A percentile compares a stretch with the other conserved stretches of the same genome.
Evolutionary conservation across 148 eudicot species (phyloP).

Genomic region (Rhododendron ovatum): DNA sequence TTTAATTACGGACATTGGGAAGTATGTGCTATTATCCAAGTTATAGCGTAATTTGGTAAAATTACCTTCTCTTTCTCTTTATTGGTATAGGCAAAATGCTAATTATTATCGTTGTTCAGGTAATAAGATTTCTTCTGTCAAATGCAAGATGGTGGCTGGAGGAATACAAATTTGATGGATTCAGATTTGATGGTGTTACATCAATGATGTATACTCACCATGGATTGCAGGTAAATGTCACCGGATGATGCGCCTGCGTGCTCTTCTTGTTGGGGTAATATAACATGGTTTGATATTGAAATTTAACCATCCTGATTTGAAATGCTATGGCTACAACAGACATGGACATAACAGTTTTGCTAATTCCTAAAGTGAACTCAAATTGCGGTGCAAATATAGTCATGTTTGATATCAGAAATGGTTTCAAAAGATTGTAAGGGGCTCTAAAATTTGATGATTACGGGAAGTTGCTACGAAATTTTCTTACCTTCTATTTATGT

Average conservation of each 20-base stretch:
- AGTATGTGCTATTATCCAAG: conserved; percentile 36
- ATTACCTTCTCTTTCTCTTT: too few relatives aligned
- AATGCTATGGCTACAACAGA: background rate
- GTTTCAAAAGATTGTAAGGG: background rate
- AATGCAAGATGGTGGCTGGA: conserved; percentile 99
- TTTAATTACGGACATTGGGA: conserved; percentile 97
- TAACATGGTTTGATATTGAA: background rate
- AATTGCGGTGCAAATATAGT: background rate
- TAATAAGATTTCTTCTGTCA: conserved; percentile 84
- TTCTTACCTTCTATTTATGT: background rate
- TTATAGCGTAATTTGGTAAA: background rate
- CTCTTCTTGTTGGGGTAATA: background rate
- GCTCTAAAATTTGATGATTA: background rate
- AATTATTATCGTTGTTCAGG: conserved; percentile 43
- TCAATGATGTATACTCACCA: conserved; percentile 99
- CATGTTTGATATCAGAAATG: background rate
- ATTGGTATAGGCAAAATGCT: background rate
- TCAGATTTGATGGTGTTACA: conserved; percentile 97
- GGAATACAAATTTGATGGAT: conserved; percentile 97
- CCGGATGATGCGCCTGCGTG: background rate
- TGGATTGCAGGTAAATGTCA: conserved; percentile 66
- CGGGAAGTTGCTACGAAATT: background rate
- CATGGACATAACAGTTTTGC: background rate
- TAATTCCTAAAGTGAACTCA: background rate
- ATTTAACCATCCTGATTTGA: background rate